Evolutionary conservation across 2,329 filamentous ascomycete species (phyloP).

Genomic region (Aureobasidium sp.): DNA sequence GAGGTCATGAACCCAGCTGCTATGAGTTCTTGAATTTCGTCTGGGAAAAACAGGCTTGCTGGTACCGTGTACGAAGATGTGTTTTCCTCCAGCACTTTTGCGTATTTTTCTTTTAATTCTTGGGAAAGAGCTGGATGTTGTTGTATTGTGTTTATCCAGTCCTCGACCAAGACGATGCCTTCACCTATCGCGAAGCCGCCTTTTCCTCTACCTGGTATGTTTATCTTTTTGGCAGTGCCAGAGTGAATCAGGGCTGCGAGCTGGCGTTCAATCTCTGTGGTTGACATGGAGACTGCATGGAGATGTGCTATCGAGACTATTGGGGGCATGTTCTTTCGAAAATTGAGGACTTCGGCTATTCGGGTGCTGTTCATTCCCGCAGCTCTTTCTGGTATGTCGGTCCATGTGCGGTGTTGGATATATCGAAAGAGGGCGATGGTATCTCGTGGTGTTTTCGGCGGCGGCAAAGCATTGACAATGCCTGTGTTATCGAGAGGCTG

Average conservation of each 20-base stretch:
- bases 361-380: conserved; percentile 57
- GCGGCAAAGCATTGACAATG: conserved; percentile 46
- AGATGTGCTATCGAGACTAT: conserved; percentile 60
- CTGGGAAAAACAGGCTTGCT: conserved; percentile 33
- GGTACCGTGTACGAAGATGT: conserved; percentile 39
- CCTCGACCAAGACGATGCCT: conserved; percentile 50
- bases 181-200: conserved; percentile 55
- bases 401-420: conserved; percentile 56
- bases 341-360: conserved; percentile 56
- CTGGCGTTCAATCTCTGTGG: conserved; percentile 60
- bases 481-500: conserved; percentile 54
- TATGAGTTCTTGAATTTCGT: conserved; percentile 52
- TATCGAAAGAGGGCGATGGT: conserved; percentile 44
- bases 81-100: conserved; percentile 43
- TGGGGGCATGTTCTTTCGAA: conserved; percentile 51
- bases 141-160: conserved; percentile 41
- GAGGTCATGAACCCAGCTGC: conserved; percentile 54
- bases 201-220: conserved; percentile 52
- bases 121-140: conserved; percentile 22
- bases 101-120: conserved; percentile 44
- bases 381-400: conserved; percentile 47
- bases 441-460: conserved; percentile 57
- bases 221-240: conserved; percentile 53
- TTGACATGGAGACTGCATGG: conserved; percentile 52
- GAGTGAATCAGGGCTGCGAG: conserved; percentile 51